These are phyloP conservation scores for Sporothrix pallida DNA, from an alignment of 2,329 filamentous ascomycete species.

Conservation along the genomic window DNA sequence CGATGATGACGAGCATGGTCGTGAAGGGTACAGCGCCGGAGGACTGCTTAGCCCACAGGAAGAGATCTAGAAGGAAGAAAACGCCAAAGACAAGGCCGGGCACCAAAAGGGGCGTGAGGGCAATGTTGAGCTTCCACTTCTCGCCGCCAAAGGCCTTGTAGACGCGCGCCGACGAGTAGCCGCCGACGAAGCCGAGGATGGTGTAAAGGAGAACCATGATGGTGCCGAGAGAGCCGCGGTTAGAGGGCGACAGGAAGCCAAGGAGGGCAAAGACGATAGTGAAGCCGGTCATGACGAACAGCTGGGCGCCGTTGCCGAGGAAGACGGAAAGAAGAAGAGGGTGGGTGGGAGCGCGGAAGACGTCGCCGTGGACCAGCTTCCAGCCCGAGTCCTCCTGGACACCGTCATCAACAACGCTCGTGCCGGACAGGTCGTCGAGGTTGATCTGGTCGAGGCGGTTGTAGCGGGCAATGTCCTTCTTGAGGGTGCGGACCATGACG, in stretches of 20 bases:
- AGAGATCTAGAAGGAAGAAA: conserved; percentile 95
- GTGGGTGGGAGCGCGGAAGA: conserved; percentile 86
- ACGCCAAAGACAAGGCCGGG: conserved; percentile 83
- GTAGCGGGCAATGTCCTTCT: conserved; percentile 95
- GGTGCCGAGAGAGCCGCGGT: conserved; percentile 90
- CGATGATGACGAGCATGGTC: conserved; percentile 92
- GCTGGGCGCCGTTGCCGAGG: conserved; percentile 89
- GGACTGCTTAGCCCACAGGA: conserved; percentile 91
- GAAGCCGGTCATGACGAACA: conserved; percentile 96
- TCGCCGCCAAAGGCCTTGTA: conserved; percentile 96
- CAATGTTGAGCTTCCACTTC: conserved; percentile 92
- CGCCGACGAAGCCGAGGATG: conserved; percentile 87
- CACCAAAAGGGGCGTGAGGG: conserved; percentile 82
- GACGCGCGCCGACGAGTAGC: conserved; percentile 84
- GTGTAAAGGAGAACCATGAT: conserved; percentile 95
- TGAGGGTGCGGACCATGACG: conserved; percentile 84
- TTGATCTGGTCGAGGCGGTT: conserved; percentile 92
- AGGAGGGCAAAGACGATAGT: conserved; percentile 93
- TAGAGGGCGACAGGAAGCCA: conserved; percentile 93
- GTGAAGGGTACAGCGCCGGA: conserved; percentile 94
- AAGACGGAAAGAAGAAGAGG: conserved; percentile 85
- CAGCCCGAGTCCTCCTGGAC: conserved; percentile 98
- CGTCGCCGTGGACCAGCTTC: conserved; percentile 97
- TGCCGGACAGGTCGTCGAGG: conserved; percentile 84
- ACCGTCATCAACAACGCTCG: conserved; percentile 81